Evolutionary conservation across 768 basidiomycete species (phyloP), one percentile per base, ranked within the genome.

Genomic region (Lentinus tigrinus): DNA sequence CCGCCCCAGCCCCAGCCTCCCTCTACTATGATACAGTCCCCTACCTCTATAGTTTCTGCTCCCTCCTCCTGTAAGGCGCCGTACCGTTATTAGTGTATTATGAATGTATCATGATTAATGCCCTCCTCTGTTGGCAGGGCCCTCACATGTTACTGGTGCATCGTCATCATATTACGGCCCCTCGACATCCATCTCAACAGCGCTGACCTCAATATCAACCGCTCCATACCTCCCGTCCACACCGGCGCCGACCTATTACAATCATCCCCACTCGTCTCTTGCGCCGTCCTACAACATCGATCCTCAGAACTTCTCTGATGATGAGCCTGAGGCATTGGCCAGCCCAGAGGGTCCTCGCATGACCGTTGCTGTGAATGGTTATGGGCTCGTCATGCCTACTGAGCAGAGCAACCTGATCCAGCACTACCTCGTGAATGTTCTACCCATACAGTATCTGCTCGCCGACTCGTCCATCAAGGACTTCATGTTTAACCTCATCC

Each of bases 101-200:
- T 84, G 73, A 76, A 81, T 83, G 83, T 85, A 84, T 79, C 80
- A 77, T 81, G 76, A 83, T 87, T 82, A 86, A 85, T 77, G 75
- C 73, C 78, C 78, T 78, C 73, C 71, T 76, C 76, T 79, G 70
- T 74, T 77, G 74, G 73, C 78, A 83, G 81, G 80, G 81, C 64
- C 57, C 54, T 57, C 55, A 24, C 51, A 42, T 42, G 23, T 23
- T 43, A 51, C 58, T 56, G 63, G 59, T 68, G 64, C 52, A 53
- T 44, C 56, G 14, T 57, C 52, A 24, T 61, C 48, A 36, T 37
- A 53, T 40, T 47, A 54, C 23, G 38, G 52, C 24, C 47, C 60
- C 31, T 37, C 50, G 9, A 44, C 58, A 26, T 37, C 48, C 8
- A 52, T 58, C 17, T 38, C 46, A 38, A 46, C 54, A 36, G 46